Evolutionary conservation across 768 basidiomycete genomes (phyloP).

Genomic region (Tylopilus sp.): DNA sequence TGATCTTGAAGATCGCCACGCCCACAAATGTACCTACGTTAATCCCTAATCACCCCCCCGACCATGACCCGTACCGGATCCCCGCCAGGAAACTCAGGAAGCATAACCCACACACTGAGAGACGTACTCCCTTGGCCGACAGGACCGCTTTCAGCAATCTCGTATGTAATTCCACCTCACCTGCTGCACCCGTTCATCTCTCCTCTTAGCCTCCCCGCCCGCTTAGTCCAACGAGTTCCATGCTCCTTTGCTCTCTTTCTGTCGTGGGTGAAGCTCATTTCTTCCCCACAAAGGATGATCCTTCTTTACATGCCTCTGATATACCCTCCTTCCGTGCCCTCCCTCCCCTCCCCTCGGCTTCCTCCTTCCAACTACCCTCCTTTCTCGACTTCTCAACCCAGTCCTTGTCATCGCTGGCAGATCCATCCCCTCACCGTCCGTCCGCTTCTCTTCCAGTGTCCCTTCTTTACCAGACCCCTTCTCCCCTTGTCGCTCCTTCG

Average conservation of each 20-base stretch:
- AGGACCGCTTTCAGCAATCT: conserved; percentile 29
- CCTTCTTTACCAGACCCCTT: conserved; percentile 10
- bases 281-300: background rate
- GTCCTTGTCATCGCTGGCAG: conserved; percentile 14
- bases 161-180: conserved; percentile 24
- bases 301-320: conserved; percentile 15
- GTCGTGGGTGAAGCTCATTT: conserved; percentile 5
- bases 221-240: conserved; percentile 14
- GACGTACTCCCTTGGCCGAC: conserved; percentile 32
- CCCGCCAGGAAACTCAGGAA: conserved; percentile 25
- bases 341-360: conserved; percentile 35
- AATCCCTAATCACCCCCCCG: conserved; percentile 22
- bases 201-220: conserved; percentile 11
- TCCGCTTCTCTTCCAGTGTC: conserved; percentile 16
- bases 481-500: conserved; percentile 15
- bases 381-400: conserved; percentile 32
- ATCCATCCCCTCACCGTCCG: conserved; percentile 5
- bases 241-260: conserved; percentile 12
- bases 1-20: conserved; percentile 35
- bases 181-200: conserved; percentile 12
- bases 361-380: conserved; percentile 38
- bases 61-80: conserved; percentile 14
- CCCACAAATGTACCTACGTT: conserved; percentile 28
- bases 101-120: conserved; percentile 14
- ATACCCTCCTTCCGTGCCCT: conserved; percentile 27